A percentile compares a stretch with the other conserved stretches of the same genome.
These are phyloP conservation scores for Phytophthora sp. DNA, from an alignment of 352 stramenopile species.

Conservation along the genomic window DNA sequence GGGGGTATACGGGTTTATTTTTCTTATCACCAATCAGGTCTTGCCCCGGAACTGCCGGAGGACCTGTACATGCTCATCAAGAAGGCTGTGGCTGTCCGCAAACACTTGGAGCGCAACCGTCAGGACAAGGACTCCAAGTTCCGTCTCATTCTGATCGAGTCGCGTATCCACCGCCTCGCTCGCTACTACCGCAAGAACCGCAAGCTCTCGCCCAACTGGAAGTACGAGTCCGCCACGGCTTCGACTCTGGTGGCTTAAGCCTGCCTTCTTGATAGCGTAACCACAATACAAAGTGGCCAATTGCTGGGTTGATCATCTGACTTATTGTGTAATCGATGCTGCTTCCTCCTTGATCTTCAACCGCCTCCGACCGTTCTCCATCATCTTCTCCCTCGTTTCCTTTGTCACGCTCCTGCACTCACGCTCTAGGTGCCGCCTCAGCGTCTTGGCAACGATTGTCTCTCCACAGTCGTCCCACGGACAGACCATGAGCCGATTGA, in stretches of 20 bases:
- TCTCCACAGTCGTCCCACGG: conserved; percentile 53
- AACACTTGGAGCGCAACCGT: conserved; percentile 99
- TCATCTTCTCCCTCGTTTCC: conserved; percentile 28
- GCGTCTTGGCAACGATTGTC: conserved; percentile 53
- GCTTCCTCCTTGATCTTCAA: background rate
- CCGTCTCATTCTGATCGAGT: conserved; percentile 99
- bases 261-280: conserved; percentile 36
- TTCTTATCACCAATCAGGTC: conserved; percentile 55
- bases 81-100: conserved; percentile 99
- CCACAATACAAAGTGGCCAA: conserved; percentile 35
- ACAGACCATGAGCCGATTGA: conserved; percentile 54
- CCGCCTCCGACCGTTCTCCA: conserved; percentile 40
- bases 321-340: background rate
- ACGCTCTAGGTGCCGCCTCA: conserved; percentile 41
- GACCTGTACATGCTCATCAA: conserved; percentile 99
- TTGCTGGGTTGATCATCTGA: conserved; percentile 54
- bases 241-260: conserved; percentile 99
- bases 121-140: conserved; percentile 99
- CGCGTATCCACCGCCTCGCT: conserved; percentile 97
- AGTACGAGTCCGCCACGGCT: conserved; percentile 99
- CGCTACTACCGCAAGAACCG: conserved; percentile 99
- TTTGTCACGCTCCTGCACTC: conserved; percentile 51
- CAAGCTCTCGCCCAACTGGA: conserved; percentile 99
- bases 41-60: conserved; percentile 99
- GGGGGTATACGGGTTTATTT: conserved; percentile 79